Evolutionary conservation across 73 alveolate species (phyloP).

Genomic region (Tetrahymena elliotti): DNA sequence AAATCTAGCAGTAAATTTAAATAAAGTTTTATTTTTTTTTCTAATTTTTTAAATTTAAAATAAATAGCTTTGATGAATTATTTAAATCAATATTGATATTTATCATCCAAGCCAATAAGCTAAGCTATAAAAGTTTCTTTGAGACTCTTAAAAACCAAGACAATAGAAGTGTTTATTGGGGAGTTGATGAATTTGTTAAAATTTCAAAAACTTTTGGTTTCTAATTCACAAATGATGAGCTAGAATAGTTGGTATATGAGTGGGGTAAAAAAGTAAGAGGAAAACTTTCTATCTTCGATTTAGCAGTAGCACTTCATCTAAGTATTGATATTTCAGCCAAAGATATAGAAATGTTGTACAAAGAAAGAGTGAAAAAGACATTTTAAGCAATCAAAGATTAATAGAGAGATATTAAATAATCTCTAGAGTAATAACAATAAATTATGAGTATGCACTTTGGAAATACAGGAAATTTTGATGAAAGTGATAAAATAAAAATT

Average conservation of each 20-base stretch:
- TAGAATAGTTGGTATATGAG: neutral
- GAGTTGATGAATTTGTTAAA: neutral
- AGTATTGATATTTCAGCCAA: neutral
- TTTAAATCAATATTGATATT: neutral
- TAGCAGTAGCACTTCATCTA: neutral
- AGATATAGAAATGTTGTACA: neutral
- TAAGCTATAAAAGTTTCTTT: neutral
- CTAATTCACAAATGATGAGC: neutral
- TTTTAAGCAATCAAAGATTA: neutral
- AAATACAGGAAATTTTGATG: neutral
- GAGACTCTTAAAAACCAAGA: neutral
- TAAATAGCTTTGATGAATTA: neutral
- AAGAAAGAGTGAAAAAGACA: neutral
- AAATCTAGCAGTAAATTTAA: neutral
- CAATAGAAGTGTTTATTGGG: neutral
- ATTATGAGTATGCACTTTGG: neutral
- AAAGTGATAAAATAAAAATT: neutral
- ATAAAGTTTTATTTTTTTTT: neutral
- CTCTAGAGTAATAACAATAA: neutral
- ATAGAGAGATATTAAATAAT: neutral
- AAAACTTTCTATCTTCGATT: neutral
- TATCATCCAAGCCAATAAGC: neutral
- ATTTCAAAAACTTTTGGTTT: neutral
- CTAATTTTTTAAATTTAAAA: neutral
- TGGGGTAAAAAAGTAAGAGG: neutral